A percentile compares a stretch with the other conserved stretches of the same genome.
Conservation (phyloP, 805 yeast species). For the Kregervanrija pseudodelftensis region DNA sequence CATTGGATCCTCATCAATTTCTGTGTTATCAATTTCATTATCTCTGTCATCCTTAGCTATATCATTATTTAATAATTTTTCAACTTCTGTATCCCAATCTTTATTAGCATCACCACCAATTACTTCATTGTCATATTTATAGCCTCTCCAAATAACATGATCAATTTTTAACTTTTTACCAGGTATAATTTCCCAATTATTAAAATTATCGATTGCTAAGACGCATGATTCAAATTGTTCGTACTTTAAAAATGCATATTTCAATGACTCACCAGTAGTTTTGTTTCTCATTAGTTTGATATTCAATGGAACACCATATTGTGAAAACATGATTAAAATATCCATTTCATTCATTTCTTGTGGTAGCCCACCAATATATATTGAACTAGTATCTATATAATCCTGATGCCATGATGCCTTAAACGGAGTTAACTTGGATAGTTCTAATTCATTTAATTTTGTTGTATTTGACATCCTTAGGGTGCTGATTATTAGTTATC, state of each 20-base stretch:
- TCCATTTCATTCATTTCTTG: constrained; percentile 65
- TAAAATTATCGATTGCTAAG: constrained; percentile 82
- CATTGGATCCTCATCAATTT: constrained; percentile 3
- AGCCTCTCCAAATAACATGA: constrained; percentile 49
- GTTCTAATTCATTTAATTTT: constrained; percentile 56
- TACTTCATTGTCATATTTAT: constrained; percentile 3
- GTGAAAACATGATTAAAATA: constrained; percentile 71
- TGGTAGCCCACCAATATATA: constrained; percentile 72
- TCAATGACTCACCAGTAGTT: constrained; percentile 57
- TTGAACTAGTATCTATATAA: constrained; percentile 65
- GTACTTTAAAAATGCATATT: constrained; percentile 78
- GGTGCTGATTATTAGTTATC: too few species aligned
- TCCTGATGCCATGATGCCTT: constrained; percentile 83
- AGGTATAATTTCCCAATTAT: constrained; percentile 43
- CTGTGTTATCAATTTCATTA: not conserved
- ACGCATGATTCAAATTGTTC: constrained; percentile 75
- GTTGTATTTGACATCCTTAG: constrained; percentile 5
- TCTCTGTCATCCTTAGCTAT: not conserved
- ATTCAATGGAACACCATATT: constrained; percentile 81
- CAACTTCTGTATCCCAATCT: constrained; percentile 6
- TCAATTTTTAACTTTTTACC: constrained; percentile 61
- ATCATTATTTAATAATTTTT: not conserved
- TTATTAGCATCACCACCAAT: constrained; percentile 5
- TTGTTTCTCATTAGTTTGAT: constrained; percentile 61
- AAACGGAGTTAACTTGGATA: constrained; percentile 45